Conservation (phyloP, 1,284 basidiomycete species). For the Vanrija sp. region DNA sequence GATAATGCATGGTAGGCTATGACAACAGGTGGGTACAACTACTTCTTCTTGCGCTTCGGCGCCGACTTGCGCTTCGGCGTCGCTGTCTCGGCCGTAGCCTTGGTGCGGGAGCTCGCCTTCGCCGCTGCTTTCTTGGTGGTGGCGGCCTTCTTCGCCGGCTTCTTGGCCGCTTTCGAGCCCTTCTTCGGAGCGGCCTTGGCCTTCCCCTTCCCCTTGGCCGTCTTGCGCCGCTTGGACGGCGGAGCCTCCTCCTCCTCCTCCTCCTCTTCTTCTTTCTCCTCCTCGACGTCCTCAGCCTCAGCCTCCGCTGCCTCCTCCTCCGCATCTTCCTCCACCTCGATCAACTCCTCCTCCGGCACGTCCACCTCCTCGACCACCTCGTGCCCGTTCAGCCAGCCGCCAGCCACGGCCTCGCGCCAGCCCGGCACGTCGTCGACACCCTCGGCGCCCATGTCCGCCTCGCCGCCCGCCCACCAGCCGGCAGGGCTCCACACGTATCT, state of each 20-base stretch:
- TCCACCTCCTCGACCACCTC: conserved; percentile 12
- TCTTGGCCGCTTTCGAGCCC: neutral
- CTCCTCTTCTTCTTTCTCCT: conserved; percentile 1
- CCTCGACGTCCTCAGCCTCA: conserved; percentile 7
- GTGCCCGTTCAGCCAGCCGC: conserved; percentile 34
- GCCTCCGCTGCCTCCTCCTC: conserved; percentile 13
- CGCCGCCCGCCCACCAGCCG: conserved; percentile 38
- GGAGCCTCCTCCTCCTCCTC: neutral
- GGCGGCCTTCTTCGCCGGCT: neutral
- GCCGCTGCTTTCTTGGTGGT: neutral
- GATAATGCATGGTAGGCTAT: conserved; percentile 5
- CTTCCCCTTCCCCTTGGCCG: neutral
- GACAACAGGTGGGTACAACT: conserved; percentile 1
- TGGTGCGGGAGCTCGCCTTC: neutral
- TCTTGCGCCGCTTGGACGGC: neutral
- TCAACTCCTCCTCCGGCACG: conserved; percentile 6
- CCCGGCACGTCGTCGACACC: conserved; percentile 33
- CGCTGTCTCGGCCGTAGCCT: no score
- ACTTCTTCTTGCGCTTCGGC: neutral
- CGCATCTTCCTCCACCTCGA: neutral
- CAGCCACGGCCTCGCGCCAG: conserved; percentile 31
- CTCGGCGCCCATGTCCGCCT: conserved; percentile 34
- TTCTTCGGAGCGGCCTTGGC: neutral
- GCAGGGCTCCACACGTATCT: conserved; percentile 34
- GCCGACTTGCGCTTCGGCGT: neutral